These are phyloP conservation scores for Metarhizium robertsii DNA, from an alignment of 2,329 filamentous ascomycete species.

Conservation along the genomic window DNA sequence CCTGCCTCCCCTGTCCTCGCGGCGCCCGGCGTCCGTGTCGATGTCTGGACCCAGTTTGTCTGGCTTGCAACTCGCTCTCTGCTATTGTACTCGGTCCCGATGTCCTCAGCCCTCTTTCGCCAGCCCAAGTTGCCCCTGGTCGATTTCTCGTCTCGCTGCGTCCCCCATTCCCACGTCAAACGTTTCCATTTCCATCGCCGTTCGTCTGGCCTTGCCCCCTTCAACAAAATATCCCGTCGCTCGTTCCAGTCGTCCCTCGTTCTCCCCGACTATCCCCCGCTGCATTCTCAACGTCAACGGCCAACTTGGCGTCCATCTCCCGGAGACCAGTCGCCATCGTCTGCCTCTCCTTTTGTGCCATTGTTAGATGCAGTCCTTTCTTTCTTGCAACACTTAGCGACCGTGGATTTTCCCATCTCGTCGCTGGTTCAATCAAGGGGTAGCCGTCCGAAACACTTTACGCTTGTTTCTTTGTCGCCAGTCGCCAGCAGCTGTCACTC, in stretches of 20 bases:
- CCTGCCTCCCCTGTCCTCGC: no score
- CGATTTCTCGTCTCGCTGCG: not conserved
- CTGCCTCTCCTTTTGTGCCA: constrained; percentile 1
- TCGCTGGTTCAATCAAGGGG: not conserved
- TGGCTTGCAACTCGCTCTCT: no score
- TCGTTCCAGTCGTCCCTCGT: constrained; percentile 32
- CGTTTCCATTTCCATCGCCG: constrained; percentile 12
- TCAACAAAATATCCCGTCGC: constrained; percentile 24
- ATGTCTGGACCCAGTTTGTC: no score
- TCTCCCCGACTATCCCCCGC: constrained; percentile 20
- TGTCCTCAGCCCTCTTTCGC: no score
- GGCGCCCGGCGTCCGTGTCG: no score
- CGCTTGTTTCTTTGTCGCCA: not conserved
- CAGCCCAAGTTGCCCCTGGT: not conserved
- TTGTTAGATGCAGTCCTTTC: not conserved
- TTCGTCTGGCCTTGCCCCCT: constrained; percentile 23
- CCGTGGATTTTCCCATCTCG: not conserved
- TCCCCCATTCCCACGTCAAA: not conserved
- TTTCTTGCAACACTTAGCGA: not conserved
- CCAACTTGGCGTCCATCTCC: constrained; percentile 11
- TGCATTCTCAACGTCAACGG: constrained; percentile 12
- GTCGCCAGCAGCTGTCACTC: not conserved
- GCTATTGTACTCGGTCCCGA: not conserved
- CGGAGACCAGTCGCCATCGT: not conserved
- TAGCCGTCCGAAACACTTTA: not conserved